These are phyloP conservation scores for Spergularia bocconei DNA, from an alignment of 148 eudicot genomes.

Conservation along the genomic window DNA sequence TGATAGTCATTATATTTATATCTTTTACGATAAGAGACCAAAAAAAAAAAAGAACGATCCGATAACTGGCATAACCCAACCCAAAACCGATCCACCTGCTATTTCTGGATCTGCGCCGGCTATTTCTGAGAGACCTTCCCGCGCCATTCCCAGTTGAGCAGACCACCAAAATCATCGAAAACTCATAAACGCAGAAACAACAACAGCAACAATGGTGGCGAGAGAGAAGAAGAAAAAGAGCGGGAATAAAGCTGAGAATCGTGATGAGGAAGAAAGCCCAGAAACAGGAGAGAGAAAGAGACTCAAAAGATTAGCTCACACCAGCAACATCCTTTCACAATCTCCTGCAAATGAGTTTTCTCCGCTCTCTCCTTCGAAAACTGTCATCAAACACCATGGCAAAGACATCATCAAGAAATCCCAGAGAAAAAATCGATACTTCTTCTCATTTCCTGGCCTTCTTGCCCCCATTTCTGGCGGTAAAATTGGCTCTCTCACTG, in stretches of 20 bases:
- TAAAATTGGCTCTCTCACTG: slow-evolving; percentile 74
- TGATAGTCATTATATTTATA: too few relatives aligned
- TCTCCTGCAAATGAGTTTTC: slow-evolving; percentile 37
- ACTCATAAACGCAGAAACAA: too few relatives aligned
- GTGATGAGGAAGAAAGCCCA: slow-evolving; percentile 42
- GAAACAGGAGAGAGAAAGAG: slow-evolving; percentile 56
- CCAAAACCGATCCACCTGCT: too few relatives aligned
- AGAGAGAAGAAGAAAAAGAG: slow-evolving; percentile 26
- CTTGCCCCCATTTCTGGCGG: slow-evolving; percentile 77
- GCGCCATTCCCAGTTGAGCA: too few relatives aligned
- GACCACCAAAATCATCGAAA: too few relatives aligned
- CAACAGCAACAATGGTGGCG: slow-evolving; percentile 25
- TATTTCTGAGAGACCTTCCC: too few relatives aligned
- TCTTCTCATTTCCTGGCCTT: slow-evolving; percentile 80
- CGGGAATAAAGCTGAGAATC: slow-evolving; percentile 2
- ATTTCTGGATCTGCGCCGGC: too few relatives aligned
- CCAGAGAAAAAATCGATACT: slow-evolving; percentile 67
- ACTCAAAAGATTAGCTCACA: slow-evolving; percentile 50
- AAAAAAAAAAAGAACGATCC: too few relatives aligned
- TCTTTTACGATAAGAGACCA: too few relatives aligned
- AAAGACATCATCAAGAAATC: slow-evolving; percentile 71
- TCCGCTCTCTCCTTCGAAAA: slow-evolving; percentile 58
- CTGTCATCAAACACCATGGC: slow-evolving; percentile 67
- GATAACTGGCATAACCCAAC: too few relatives aligned
- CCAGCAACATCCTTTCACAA: slow-evolving; percentile 40